Conservation (phyloP, 73 alveolate genomes). For the Loxodes magnus region DNA sequence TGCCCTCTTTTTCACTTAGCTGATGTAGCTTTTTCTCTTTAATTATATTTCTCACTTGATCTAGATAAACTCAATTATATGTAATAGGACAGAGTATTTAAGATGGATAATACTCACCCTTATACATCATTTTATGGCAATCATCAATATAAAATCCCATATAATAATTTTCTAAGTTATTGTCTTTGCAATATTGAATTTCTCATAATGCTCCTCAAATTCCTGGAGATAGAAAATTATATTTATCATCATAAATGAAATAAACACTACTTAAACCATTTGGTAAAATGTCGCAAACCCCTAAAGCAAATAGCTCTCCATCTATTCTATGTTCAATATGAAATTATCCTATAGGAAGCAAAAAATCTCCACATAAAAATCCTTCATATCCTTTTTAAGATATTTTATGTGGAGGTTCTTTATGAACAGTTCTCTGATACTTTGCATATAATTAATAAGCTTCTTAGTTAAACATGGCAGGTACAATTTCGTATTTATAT, state of each 20-base stretch:
- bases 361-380: conserved; percentile 32
- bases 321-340: conserved; percentile 85
- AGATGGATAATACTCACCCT: conserved; percentile 56
- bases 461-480: conserved; percentile 27
- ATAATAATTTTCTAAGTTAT: conserved; percentile 47
- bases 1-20: no score
- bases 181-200: conserved; percentile 62
- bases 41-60: no score
- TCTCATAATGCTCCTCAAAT: conserved; percentile 74
- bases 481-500: conserved; percentile 16
- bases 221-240: conserved; percentile 70
- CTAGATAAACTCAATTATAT: conserved; percentile 55
- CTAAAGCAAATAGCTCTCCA: conserved; percentile 79
- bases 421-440: conserved; percentile 41
- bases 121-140: conserved; percentile 51
- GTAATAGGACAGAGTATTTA: conserved; percentile 61
- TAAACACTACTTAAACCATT: conserved; percentile 39
- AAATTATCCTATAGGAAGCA: conserved; percentile 52
- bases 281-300: conserved; percentile 75
- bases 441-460: conserved; percentile 31
- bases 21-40: no score
- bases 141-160: conserved; percentile 62
- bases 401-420: conserved; percentile 17
- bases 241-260: conserved; percentile 85
- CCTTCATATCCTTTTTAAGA: conserved; percentile 21